Evolutionary conservation across 179 eudicot species (phyloP), one percentile per base, ranked within the genome.

Genomic region (Silene vulgaris): DNA sequence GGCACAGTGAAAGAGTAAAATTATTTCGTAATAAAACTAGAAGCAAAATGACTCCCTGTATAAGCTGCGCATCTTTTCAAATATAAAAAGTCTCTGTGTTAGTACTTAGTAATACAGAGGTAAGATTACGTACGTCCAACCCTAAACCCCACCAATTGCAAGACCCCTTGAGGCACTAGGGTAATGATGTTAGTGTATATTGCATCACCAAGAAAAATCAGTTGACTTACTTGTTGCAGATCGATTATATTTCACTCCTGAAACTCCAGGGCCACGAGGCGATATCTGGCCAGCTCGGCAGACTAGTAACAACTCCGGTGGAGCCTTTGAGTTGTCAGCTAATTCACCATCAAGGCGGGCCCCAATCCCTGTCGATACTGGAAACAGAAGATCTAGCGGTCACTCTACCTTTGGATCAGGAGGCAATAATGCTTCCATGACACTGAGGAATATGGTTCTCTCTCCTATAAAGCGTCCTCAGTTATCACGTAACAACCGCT

Each of bases 261-360:
- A 88, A 75, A 92, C 99, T 87, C 97, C 98, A 94, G 97, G 98
- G 75, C 91, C 91, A 54, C 85, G 89, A 79, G 98, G 89, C 65
- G 92, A 88, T 76, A 78, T 89, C 77, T 94, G 97, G 97, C 88
- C 92, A 69, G 84, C 89, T 12, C 86, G 96, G 87, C 98, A 89
- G 74, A 88, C 82, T 45, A 88, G 87, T 78, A 80, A 88, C 16
- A 86, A 83, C 76, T 90, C 97, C 20, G 90, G 90, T 26, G 90
- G 97, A 50, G 88, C 80, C 45, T 89, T 88, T 68, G 96, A 91
- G 76, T 78, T 89, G 40, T 81, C 92, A 50, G 81, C 85, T 59
- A 80, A 87, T 80, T 89, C 96, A 69, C 97, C 95, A 69, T 96
- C 95, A 21, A 89, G 86, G 74, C 87, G 85, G 29, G 81, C 92